Conservation (phyloP, 345 rosid species). For the Sapria himalayana region DNA sequence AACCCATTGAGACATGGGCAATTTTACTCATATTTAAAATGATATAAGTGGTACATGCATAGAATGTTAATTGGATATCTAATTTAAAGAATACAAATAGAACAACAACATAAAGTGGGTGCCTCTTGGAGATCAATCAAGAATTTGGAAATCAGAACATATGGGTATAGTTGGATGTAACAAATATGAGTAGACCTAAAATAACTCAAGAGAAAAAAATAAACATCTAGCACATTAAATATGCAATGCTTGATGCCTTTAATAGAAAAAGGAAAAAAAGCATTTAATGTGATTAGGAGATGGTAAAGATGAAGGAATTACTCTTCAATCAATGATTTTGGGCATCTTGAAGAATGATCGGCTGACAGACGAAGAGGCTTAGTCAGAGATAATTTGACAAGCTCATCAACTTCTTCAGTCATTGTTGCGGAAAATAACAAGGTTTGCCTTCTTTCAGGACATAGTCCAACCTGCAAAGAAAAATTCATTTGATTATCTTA, state of each 20-base stretch:
- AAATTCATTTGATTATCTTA: conserved; percentile 1
- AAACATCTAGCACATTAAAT: too few species aligned
- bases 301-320: conserved; percentile 13
- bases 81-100: too few species aligned
- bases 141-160: too few species aligned
- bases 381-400: conserved; percentile 66
- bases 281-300: too few species aligned
- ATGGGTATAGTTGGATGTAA: background rate
- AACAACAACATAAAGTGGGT: too few species aligned
- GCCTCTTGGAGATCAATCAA: too few species aligned
- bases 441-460: conserved; percentile 92
- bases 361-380: conserved; percentile 97
- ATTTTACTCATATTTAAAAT: too few species aligned
- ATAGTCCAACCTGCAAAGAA: conserved; percentile 46
- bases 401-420: conserved; percentile 90
- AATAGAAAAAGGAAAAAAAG: too few species aligned
- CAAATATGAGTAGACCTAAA: background rate
- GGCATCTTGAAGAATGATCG: conserved; percentile 85
- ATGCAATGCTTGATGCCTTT: too few species aligned
- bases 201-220: conserved; percentile 2
- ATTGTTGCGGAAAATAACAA: conserved; percentile 94
- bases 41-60: too few species aligned
- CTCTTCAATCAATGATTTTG: conserved; percentile 80
- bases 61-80: too few species aligned
- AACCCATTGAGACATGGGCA: too few species aligned